Evolutionary conservation across 768 basidiomycete species (phyloP), one percentile per base, ranked within the genome.

Genomic region (Lenzites betulinus): DNA sequence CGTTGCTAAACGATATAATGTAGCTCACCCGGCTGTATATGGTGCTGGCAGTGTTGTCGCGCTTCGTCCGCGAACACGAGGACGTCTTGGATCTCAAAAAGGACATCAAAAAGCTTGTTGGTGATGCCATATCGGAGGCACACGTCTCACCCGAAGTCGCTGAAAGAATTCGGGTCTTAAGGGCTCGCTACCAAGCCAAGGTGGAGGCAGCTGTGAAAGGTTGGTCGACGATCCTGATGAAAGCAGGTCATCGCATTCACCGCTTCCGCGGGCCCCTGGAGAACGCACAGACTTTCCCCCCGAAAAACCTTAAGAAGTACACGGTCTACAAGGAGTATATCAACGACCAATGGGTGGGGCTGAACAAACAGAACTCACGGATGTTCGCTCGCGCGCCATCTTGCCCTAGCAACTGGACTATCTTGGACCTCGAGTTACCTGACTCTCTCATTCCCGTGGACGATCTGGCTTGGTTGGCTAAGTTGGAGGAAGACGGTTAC

Each of bases 241-340:
- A 1, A 15, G 8, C n/a, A n/a, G 13, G 6, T 33, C 30, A 33
- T 4, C 30, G 30, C 30, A 33, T 39, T 28, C 42, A 54, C 2
- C 42, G 53, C 3, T 55, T 55, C 44, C 43, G 54, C 1, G 54
- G 54, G 13, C 43, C 54, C 26, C 18, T 22, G 1, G 44, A 7
- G 4, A 47, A 38, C 23, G 25, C 18, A 1, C 13, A 2, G 5
- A n/a, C 7, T 16, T 15, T 36, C 15, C 54, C 46, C 12, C 54
- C 20, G 2, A 20, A 46, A 22, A 47, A 36, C 26, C 30, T 35
- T 5, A 2, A 3, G 36, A 39, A 57, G 25, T 7, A 18, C n/a
- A 22, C 30, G 8, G 48, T 57, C 55, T 57, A 57, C 36, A 49
- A 49, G 16, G 55, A 57, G 18, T 49, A 26, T 18, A 18, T 57